Conservation (phyloP, 805 yeast genomes). For the Candida corydali region DNA sequence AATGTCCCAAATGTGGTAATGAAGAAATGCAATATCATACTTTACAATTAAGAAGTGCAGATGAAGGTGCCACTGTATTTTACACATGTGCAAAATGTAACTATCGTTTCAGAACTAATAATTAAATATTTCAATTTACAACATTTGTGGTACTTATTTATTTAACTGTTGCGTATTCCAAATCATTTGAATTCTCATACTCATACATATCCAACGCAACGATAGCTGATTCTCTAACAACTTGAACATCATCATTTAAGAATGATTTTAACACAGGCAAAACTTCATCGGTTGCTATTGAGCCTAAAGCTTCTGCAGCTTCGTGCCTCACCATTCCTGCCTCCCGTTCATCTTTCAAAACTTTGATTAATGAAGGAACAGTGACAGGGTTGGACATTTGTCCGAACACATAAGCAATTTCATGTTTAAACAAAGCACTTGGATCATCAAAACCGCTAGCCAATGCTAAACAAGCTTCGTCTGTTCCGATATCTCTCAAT, state of each 20-base stretch:
- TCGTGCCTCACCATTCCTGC: constrained; percentile 99
- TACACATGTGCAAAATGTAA: constrained; percentile 94
- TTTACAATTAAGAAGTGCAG: constrained; percentile 93
- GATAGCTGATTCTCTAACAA: constrained; percentile 93
- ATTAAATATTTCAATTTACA: constrained; percentile 32
- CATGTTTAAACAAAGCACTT: constrained; percentile 94
- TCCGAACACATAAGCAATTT: constrained; percentile 97
- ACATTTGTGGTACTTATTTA: constrained; percentile 5
- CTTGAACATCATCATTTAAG: constrained; percentile 76
- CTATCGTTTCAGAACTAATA: constrained; percentile 91
- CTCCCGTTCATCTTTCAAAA: constrained; percentile 70
- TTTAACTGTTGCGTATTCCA: constrained; percentile 60
- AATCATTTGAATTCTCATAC: constrained; percentile 79
- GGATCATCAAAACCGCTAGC: constrained; percentile 88
- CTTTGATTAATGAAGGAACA: constrained; percentile 81
- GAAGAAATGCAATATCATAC: constrained; percentile 99
- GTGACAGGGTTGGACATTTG: constrained; percentile 92
- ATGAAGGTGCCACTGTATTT: constrained; percentile 99
- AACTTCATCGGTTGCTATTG: constrained; percentile 94
- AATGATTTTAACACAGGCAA: constrained; percentile 80
- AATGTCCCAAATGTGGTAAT: constrained; percentile 97
- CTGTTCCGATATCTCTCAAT: constrained; percentile 88
- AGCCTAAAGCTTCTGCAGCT: constrained; percentile 98
- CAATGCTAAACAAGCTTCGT: constrained; percentile 88
- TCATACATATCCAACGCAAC: constrained; percentile 99